These are phyloP conservation scores for Kodamaea derodonti DNA, from an alignment of 1,139 yeast species.

Conservation along the genomic window DNA sequence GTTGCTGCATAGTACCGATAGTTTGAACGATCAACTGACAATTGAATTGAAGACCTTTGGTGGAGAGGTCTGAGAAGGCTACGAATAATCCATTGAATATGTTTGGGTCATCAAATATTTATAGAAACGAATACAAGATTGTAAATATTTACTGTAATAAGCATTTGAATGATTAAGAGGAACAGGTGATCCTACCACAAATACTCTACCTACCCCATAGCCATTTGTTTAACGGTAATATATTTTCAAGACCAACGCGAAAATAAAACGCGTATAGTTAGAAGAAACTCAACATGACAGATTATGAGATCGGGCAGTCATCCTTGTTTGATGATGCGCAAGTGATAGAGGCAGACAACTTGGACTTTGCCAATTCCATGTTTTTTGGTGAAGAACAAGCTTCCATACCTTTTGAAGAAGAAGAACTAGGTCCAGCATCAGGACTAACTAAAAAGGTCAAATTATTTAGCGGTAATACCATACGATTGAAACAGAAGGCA, in stretches of 20 bases:
- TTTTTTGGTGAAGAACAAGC: slow-evolving; percentile 3
- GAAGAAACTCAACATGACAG: slow-evolving; percentile 4
- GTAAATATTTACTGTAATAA: too few species aligned
- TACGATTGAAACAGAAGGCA: slow-evolving; percentile 17
- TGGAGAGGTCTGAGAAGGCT: slow-evolving; percentile 1
- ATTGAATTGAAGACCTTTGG: slow-evolving; percentile 37
- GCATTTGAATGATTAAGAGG: too few species aligned
- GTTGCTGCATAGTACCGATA: not conserved
- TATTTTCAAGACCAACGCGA: too few species aligned
- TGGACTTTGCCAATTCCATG: slow-evolving; percentile 5
- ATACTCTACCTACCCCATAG: too few species aligned
- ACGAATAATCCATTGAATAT: not conserved
- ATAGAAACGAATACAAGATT: too few species aligned
- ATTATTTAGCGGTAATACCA: slow-evolving; percentile 23
- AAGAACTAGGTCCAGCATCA: slow-evolving; percentile 6
- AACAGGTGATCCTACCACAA: too few species aligned
- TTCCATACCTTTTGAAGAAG: slow-evolving; percentile 1
- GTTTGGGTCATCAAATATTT: not conserved
- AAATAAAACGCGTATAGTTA: not conserved
- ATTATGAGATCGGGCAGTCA: slow-evolving; percentile 4
- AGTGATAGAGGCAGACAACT: not conserved
- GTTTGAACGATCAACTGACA: slow-evolving; percentile 7
- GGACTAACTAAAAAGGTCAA: slow-evolving; percentile 17
- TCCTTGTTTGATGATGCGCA: slow-evolving; percentile 3
- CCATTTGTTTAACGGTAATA: too few species aligned